Percentiles rank a stretch among this genome's conserved stretches.
phyloP scores from a whole-genome alignment of 768 basidiomycete species.

The Nidularia pulvinata region DNA sequence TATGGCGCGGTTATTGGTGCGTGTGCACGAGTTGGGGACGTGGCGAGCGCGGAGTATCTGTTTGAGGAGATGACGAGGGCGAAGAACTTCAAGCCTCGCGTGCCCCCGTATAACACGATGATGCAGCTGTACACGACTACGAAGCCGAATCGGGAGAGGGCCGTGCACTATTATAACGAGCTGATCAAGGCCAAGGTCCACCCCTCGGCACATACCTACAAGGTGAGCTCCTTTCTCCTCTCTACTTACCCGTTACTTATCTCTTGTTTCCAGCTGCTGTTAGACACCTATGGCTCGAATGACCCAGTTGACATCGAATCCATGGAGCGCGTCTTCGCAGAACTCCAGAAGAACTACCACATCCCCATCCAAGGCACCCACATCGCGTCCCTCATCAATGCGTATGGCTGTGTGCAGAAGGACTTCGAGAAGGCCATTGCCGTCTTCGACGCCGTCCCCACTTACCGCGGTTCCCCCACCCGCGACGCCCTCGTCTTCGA shows the following conservation, averaged over 20 bases:
- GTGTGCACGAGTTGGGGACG: conserved; percentile 92
- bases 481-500: conserved; percentile 91
- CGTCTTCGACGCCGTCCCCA: conserved; percentile 74
- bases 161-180: conserved; percentile 72
- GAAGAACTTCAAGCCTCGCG: conserved; percentile 79
- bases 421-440: conserved; percentile 76
- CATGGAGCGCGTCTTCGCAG: conserved; percentile 72
- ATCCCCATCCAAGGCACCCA: conserved; percentile 46
- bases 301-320: conserved; percentile 75
- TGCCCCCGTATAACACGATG: conserved; percentile 98
- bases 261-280: conserved; percentile 56
- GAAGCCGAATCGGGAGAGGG: conserved; percentile 82
- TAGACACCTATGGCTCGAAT: conserved; percentile 87
- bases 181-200: conserved; percentile 58
- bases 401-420: conserved; percentile 79
- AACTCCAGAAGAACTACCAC: conserved; percentile 44
- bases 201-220: conserved; percentile 94
- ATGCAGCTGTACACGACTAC: conserved; percentile 94
- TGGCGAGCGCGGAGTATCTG: conserved; percentile 73
- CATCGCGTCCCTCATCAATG: conserved; percentile 86
- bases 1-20: conserved; percentile 95
- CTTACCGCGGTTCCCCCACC: conserved; percentile 30
- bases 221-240: conserved; percentile 37
- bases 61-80: conserved; percentile 84
- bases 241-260: conserved; percentile 5